Conservation (phyloP, 208 protist genomes). For the Herpetomonas muscarum region DNA sequence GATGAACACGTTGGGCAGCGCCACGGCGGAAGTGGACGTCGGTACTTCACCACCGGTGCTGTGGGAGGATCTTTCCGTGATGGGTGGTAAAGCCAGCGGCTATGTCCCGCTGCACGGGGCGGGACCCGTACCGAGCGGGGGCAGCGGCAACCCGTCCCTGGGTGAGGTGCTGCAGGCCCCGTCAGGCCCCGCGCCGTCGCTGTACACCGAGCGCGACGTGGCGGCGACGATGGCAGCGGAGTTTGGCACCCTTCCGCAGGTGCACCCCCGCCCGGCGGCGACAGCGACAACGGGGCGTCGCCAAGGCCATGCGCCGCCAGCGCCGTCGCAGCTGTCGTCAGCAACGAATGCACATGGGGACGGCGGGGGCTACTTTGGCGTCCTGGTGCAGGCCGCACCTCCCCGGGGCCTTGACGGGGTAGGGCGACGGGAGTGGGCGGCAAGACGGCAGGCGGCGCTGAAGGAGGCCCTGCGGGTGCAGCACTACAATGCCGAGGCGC, state of each 20-base stretch:
- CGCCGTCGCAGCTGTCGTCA: too few species aligned
- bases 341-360: too few species aligned
- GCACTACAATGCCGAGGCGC: slow-evolving; percentile 44
- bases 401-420: background rate
- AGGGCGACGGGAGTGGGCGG: slow-evolving; percentile 25
- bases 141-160: too few species aligned
- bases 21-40: too few species aligned
- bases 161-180: background rate
- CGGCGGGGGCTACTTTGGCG: too few species aligned
- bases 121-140: background rate
- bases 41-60: too few species aligned
- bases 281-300: background rate
- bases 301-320: background rate
- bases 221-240: background rate
- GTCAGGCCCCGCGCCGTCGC: background rate
- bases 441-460: slow-evolving; percentile 37
- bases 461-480: slow-evolving; percentile 63
- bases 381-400: too few species aligned
- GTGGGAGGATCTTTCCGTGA: too few species aligned
- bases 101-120: background rate
- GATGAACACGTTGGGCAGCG: too few species aligned
- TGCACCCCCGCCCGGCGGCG: background rate
- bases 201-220: background rate
- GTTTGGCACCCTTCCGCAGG: background rate
- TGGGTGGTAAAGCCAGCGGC: background rate